Percentiles rank a stretch among this genome's conserved stretches.
These are phyloP conservation scores for Prunus fruticosa DNA, from an alignment of 306 rosid species.

Conservation along the genomic window DNA sequence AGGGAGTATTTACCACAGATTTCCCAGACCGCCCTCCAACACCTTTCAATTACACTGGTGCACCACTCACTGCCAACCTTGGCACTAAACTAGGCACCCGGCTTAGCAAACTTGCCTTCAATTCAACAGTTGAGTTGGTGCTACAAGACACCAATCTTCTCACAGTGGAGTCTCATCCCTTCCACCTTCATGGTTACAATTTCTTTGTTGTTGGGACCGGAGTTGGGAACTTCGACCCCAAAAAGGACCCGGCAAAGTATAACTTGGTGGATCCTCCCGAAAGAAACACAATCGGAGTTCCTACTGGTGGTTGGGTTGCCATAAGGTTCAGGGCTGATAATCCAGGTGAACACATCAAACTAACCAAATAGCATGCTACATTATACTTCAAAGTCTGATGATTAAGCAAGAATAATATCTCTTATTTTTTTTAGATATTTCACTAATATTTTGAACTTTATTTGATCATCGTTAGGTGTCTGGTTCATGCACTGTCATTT, in stretches of 20 bases:
- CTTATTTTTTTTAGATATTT: background rate
- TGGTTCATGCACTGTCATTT: constrained; percentile 48
- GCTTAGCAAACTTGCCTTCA: constrained; percentile 31
- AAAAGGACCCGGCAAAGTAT: constrained; percentile 24
- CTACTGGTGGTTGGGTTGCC: constrained; percentile 41
- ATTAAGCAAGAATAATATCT: background rate
- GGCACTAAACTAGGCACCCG: constrained; percentile 31
- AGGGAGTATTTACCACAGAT: constrained; percentile 32
- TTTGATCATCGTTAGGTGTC: constrained; percentile 18
- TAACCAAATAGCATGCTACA: background rate
- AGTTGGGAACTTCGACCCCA: constrained; percentile 31
- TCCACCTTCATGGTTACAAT: constrained; percentile 41
- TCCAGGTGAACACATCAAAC: constrained; percentile 23
- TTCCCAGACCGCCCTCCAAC: constrained; percentile 37
- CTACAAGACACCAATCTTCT: constrained; percentile 37
- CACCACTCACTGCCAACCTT: constrained; percentile 33
- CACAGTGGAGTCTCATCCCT: constrained; percentile 37
- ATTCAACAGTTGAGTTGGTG: constrained; percentile 35
- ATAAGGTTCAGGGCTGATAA: constrained; percentile 39
- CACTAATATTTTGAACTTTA: background rate
- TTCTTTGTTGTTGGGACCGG: constrained; percentile 38
- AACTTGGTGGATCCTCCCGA: constrained; percentile 36
- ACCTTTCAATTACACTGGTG: constrained; percentile 35
- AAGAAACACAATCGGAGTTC: constrained; percentile 41
- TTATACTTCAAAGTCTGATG: background rate